Evolutionary conservation across 495 filamentous ascomycete species (phyloP).

Genomic region (Chlorociboria aeruginascens): DNA sequence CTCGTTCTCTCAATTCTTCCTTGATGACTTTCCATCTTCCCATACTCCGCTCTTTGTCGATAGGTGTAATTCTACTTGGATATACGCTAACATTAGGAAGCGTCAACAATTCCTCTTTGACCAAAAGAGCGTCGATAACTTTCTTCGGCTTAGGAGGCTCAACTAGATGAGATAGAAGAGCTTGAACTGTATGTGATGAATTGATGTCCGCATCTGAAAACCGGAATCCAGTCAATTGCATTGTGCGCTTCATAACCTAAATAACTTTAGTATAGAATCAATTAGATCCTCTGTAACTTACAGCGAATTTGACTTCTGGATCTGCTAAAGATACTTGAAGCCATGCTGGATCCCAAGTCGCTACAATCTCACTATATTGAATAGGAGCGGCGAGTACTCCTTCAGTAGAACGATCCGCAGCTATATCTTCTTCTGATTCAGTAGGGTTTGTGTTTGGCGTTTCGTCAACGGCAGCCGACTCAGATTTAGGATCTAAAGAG

Average conservation of each 20-base stretch:
- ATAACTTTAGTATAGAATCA: slow-evolving; percentile 4
- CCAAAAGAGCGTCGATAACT: slow-evolving; percentile 30
- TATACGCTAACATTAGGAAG: slow-evolving; percentile 63
- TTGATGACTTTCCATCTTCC: slow-evolving; percentile 83
- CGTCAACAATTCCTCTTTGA: slow-evolving; percentile 28
- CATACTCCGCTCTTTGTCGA: slow-evolving; percentile 59
- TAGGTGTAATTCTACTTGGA: slow-evolving; percentile 44
- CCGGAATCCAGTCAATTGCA: slow-evolving; percentile 62
- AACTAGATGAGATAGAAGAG: slow-evolving; percentile 41
- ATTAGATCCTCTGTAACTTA: slow-evolving; percentile 31
- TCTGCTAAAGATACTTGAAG: slow-evolving; percentile 42
- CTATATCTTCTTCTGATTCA: slow-evolving; percentile 20
- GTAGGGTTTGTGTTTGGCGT: slow-evolving; percentile 23
- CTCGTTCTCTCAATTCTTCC: slow-evolving; percentile 51
- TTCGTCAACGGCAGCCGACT: slow-evolving; percentile 26
- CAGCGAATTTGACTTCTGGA: slow-evolving; percentile 56
- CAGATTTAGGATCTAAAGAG: slow-evolving; percentile 5
- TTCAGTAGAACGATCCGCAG: slow-evolving; percentile 10
- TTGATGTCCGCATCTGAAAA: slow-evolving; percentile 56
- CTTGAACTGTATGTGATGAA: slow-evolving; percentile 36
- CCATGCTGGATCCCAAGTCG: slow-evolving; percentile 36
- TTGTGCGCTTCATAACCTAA: slow-evolving; percentile 64
- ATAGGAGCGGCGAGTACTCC: not conserved
- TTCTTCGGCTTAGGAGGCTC: slow-evolving; percentile 48
- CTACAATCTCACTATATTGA: not conserved